These are phyloP conservation scores for Sarocladium oryzae DNA, from an alignment of 2,329 filamentous ascomycete species.

Conservation along the genomic window DNA sequence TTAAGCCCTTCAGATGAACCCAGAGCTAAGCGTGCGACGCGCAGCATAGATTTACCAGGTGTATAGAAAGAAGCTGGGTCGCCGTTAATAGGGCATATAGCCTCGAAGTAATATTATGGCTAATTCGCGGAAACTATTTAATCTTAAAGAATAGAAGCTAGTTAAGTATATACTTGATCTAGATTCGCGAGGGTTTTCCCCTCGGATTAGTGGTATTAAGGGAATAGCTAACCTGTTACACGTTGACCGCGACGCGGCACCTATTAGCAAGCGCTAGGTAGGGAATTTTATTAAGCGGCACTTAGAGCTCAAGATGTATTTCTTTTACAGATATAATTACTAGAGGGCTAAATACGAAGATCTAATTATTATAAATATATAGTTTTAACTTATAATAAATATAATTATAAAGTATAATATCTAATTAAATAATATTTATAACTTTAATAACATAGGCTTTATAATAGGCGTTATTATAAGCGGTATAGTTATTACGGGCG, in stretches of 20 bases:
- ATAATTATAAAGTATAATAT: constrained; percentile 13
- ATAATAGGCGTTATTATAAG: constrained; percentile 13
- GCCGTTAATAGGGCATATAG: background rate
- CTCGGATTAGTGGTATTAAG: constrained; percentile 10
- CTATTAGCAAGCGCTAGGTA: constrained; percentile 10
- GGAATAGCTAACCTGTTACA: constrained; percentile 1
- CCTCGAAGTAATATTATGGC: background rate
- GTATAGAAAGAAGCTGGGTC: background rate
- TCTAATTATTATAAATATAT: constrained; percentile 12
- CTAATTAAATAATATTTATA: constrained; percentile 13
- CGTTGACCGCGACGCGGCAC: constrained; percentile 4
- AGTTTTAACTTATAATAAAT: constrained; percentile 12
- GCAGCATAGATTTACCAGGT: background rate
- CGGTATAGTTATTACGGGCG: constrained; percentile 7
- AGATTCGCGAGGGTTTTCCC: constrained; percentile 10
- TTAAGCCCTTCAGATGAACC: constrained; percentile 6
- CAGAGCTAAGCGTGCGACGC: background rate
- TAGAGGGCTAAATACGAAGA: constrained; percentile 15
- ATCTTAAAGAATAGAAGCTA: constrained; percentile 11
- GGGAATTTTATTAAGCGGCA: too few relatives aligned
- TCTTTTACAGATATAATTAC: constrained; percentile 13
- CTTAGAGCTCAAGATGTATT: constrained; percentile 9
- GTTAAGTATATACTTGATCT: constrained; percentile 12
- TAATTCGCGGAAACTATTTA: constrained; percentile 10
- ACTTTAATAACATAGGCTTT: constrained; percentile 18